Base-by-base conservation (phyloP, 192 early-diverging fungal genomes). In the Umbelopsis isabellina region DNA sequence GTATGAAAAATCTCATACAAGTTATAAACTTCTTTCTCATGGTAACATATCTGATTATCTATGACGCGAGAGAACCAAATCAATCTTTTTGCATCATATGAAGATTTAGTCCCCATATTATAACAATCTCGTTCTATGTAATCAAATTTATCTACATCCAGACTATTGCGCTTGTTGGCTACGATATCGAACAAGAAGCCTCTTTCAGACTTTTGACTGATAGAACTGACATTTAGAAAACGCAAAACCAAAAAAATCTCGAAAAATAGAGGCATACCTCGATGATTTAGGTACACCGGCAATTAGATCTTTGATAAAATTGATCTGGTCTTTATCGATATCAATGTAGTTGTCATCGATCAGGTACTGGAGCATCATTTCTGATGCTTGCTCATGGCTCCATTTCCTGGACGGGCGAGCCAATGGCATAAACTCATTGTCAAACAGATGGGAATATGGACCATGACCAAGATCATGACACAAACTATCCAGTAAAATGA, bases 381-480 rank as follows among this genome's bases (percentile, higher is more conserved):
- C 88, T 0, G 93, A 94, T 0, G 88, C 93, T 66, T 90, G 65
- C 70, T 95, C 93, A 67, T 95, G 93, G 67, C 79, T 86, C 91
- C 91, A 93, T 3, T 67, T 65, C 1, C 76, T 67, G 13, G 71
- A 84, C 8, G 87, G 87, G 20, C 79, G 73, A 18, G 76, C 74
- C 4, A 77, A 68, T 46, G 92, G 92, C 71, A 99, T 94, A 74
- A 98, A 92, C 58, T 84, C 84, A 68, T 88, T 89, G 72, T 99
- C 97, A 88, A 99, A 99, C 16, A 97, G 82, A 75, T 99, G 97
- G 71, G 92, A 94, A 79, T 92, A 97, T 0, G 96, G 95, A 8
- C 97, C 97, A 79, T 98, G 97, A 23, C 96, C 93, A 16, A 99
- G 82, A 78, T 99, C 97, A 76, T 99, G 97, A 67, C 92, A 93